Evolutionary conservation across 2,329 filamentous ascomycete species (phyloP), one percentile per base, ranked within the genome.

Genomic region (Myriangium duriaei): DNA sequence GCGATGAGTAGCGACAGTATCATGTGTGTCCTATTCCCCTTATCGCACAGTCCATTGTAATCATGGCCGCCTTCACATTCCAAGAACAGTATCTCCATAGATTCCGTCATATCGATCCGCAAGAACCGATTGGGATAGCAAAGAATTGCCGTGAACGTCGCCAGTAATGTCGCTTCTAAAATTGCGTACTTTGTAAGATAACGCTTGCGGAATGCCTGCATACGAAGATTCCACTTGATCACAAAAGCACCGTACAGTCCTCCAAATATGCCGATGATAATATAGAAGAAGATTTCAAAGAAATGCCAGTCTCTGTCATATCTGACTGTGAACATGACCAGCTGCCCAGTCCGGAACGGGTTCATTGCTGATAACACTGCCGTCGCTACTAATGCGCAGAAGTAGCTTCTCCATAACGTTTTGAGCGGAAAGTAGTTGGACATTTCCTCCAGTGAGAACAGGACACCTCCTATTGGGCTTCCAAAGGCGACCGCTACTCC

Each of bases 231-330:
- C 85, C 88, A 95, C 56, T 95, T 94, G 57, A 96, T 98, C 41
- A 96, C 86, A 50, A 96, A 85, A 11, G 88, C 88, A 40, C 91
- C 91, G 49, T 98, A 98, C 2, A 96, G 68, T 4, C 91, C 91
- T 29, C 91, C 91, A 50, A 98, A 96, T 17, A 91, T 71, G 32
- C 91, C 91, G 45, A 98, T 76, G 37, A 94, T 67, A 47, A 94
- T 72, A 60, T 93, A 98, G 55, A 96, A 96, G 16, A 94, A 60
- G 3, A 91, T 70, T 57, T 98, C 91, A 54, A 98, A 98, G 53
- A 94, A 94, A 62, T 98, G 91, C 91, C 91, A 98, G 29, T 82
- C 80, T 29, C 88, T 80, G 58, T 96, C 88, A 55, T 98, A 98
- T 51, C 77, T 76, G 52, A 98, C 88, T 52, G 94, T 87, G 60